These are phyloP conservation scores for Fraxinus xanthoxyloides DNA, from an alignment of 305 asterid species.

Conservation along the genomic window DNA sequence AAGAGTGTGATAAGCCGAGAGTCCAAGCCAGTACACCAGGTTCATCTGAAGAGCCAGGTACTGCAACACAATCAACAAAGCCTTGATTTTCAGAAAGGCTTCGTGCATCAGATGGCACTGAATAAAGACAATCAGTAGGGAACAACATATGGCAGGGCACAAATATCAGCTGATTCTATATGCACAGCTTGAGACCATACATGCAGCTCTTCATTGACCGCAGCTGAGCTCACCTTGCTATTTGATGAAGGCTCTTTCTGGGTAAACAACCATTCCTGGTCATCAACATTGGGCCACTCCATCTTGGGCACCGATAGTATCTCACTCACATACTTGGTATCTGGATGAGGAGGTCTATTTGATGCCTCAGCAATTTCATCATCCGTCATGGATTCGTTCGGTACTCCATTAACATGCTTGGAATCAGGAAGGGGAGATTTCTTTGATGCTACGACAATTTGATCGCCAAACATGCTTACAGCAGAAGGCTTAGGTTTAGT, in stretches of 20 bases:
- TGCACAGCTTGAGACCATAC: slow-evolving; percentile 69
- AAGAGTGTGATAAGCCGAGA: not conserved
- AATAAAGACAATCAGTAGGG: slow-evolving; percentile 52
- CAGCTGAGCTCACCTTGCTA: slow-evolving; percentile 21
- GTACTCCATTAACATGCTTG: slow-evolving; percentile 11
- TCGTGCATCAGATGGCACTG: not conserved
- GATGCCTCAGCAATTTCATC: slow-evolving; percentile 43
- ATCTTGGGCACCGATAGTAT: slow-evolving; percentile 51
- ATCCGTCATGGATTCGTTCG: slow-evolving; percentile 22
- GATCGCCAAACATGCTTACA: slow-evolving; percentile 23
- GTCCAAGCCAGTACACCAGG: slow-evolving; percentile 11
- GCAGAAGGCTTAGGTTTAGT: slow-evolving; percentile 31
- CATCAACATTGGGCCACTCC: slow-evolving; percentile 52
- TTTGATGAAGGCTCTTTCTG: slow-evolving; percentile 29
- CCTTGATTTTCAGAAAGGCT: slow-evolving; percentile 1
- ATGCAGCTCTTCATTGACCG: slow-evolving; percentile 26
- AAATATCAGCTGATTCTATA: slow-evolving; percentile 55
- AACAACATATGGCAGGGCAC: slow-evolving; percentile 72
- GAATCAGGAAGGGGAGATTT: slow-evolving; percentile 15
- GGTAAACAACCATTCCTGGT: slow-evolving; percentile 60
- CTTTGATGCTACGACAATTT: slow-evolving; percentile 26
- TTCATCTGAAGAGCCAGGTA: slow-evolving; percentile 18
- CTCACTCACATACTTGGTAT: slow-evolving; percentile 49
- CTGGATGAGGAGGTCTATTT: slow-evolving; percentile 68
- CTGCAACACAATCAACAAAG: not conserved